phyloP scores from a whole-genome alignment of 2,329 filamentous ascomycete genomes.

The Phialophora chinensis region DNA sequence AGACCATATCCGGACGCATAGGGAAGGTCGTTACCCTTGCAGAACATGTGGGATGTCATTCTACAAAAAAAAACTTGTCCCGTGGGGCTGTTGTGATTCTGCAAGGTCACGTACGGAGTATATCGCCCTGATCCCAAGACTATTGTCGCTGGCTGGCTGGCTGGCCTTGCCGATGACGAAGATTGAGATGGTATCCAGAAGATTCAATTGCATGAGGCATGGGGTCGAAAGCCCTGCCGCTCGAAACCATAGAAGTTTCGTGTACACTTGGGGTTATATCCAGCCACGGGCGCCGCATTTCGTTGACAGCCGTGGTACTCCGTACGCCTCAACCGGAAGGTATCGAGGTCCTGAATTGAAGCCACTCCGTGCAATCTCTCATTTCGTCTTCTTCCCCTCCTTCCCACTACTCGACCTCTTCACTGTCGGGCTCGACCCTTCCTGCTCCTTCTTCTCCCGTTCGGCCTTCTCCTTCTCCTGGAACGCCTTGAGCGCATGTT shows the following conservation, averaged over 20 bases:
- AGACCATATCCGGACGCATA: too few species aligned
- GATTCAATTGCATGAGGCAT: slow-evolving; percentile 1
- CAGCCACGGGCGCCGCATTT: not conserved
- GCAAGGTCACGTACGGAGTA: not conserved
- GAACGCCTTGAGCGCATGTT: slow-evolving; percentile 70
- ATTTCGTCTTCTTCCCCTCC: slow-evolving; percentile 45
- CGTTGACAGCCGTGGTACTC: not conserved
- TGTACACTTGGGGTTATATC: not conserved
- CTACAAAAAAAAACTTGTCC: too few species aligned
- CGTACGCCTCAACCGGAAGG: not conserved
- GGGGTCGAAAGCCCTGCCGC: not conserved
- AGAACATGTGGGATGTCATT: too few species aligned
- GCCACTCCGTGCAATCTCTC: slow-evolving; percentile 8
- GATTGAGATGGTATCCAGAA: too few species aligned
- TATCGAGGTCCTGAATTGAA: not conserved
- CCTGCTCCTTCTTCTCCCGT: slow-evolving; percentile 29
- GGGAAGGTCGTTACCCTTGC: too few species aligned
- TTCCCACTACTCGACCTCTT: slow-evolving; percentile 40
- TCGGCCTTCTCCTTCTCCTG: slow-evolving; percentile 51
- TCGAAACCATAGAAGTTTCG: too few species aligned
- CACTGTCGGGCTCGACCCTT: slow-evolving; percentile 25
- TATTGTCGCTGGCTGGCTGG: too few species aligned
- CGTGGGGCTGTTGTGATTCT: not conserved
- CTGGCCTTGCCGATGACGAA: too few species aligned
- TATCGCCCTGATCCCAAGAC: too few species aligned